Evolutionary conservation across 2,329 filamentous ascomycete genomes (phyloP).

Genomic region (Hypoxylon sp.): DNA sequence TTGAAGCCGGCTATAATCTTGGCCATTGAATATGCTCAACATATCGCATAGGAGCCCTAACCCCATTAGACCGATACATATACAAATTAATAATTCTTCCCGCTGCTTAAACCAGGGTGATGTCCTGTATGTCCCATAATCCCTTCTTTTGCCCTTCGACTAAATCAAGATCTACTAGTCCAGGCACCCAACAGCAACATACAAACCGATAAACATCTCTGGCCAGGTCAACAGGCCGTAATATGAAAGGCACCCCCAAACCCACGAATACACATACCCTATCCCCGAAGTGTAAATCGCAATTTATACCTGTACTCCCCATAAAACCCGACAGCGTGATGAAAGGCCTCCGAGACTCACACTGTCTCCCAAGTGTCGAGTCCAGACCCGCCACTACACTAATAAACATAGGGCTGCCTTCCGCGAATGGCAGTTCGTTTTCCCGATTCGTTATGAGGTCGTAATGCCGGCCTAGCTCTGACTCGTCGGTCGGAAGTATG

Average conservation of each 20-base stretch:
- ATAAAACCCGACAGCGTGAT: constrained; percentile 23
- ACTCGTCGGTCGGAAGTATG: constrained; percentile 11
- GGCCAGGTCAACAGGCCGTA: constrained; percentile 18
- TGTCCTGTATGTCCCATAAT: constrained; percentile 17
- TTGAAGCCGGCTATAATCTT: constrained; percentile 10
- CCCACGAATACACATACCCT: constrained; percentile 20
- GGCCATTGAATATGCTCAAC: not conserved
- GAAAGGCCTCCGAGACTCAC: constrained; percentile 22
- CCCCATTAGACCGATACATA: not conserved
- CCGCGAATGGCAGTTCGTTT: not conserved
- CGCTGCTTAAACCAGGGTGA: constrained; percentile 19
- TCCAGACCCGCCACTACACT: constrained; percentile 10
- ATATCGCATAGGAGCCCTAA: not conserved
- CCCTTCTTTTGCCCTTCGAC: constrained; percentile 11
- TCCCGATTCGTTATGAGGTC: constrained; percentile 21
- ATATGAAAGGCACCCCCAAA: constrained; percentile 22
- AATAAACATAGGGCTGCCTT: constrained; percentile 2
- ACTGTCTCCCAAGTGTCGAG: constrained; percentile 19
- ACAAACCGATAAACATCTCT: constrained; percentile 16
- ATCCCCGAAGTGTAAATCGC: constrained; percentile 21
- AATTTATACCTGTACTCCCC: constrained; percentile 30
- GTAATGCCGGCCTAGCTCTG: constrained; percentile 25
- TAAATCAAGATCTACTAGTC: constrained; percentile 20
- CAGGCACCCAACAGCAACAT: constrained; percentile 27
- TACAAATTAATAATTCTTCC: not conserved